Conservation (phyloP, 768 basidiomycete species). For the Suillus decipiens region DNA sequence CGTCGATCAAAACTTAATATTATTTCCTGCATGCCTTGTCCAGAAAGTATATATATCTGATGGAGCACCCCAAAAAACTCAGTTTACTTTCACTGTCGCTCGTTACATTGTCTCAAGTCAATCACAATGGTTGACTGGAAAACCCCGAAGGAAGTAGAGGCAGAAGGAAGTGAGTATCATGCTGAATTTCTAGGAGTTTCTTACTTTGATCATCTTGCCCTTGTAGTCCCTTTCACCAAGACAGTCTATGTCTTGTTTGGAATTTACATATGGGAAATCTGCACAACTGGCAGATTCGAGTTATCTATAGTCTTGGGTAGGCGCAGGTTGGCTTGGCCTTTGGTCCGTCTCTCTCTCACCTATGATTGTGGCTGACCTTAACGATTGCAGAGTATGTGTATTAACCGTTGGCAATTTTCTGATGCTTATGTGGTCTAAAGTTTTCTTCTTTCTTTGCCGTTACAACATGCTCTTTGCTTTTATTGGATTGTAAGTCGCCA, state of each 20-base stretch:
- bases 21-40: neutral
- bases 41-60: neutral
- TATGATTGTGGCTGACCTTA: slow-evolving; percentile 2
- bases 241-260: slow-evolving; percentile 66
- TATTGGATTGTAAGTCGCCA: slow-evolving; percentile 54
- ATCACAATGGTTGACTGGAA: slow-evolving; percentile 30
- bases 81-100: slow-evolving; percentile 7
- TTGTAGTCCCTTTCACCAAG: slow-evolving; percentile 56
- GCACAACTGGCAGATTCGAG: slow-evolving; percentile 65
- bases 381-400: slow-evolving; percentile 8
- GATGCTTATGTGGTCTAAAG: slow-evolving; percentile 28
- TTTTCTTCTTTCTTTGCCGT: slow-evolving; percentile 69
- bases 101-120: slow-evolving; percentile 11
- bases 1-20: neutral
- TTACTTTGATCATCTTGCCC: slow-evolving; percentile 9
- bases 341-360: slow-evolving; percentile 46
- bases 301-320: slow-evolving; percentile 60
- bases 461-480: slow-evolving; percentile 72
- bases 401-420: neutral
- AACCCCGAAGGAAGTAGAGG: slow-evolving; percentile 20
- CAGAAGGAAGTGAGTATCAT: slow-evolving; percentile 25
- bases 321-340: slow-evolving; percentile 66
- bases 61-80: neutral
- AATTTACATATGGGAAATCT: slow-evolving; percentile 67
- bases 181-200: neutral